Conservation (phyloP, 176 grass and related monocot species). For the Oryza punctata region DNA sequence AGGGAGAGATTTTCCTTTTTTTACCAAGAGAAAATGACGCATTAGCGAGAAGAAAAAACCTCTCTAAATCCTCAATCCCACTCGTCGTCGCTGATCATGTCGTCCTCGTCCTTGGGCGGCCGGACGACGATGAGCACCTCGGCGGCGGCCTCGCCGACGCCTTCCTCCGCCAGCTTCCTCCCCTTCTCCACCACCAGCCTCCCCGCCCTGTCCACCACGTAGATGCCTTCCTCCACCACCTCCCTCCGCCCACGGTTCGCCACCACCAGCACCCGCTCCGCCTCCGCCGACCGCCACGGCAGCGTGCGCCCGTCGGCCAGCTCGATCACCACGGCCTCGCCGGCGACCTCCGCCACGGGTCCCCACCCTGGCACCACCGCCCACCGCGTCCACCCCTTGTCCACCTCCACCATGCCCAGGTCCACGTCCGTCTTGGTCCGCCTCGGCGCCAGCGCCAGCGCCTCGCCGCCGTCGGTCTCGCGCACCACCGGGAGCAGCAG, state of each 20-base stretch:
- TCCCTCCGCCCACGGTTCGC: conserved; percentile 50
- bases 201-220: conserved; percentile 65
- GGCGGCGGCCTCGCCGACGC: conserved; percentile 37
- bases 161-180: conserved; percentile 48
- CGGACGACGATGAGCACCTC: conserved; percentile 68
- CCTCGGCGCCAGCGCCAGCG: conserved; percentile 53
- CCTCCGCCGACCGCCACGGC: conserved; percentile 40
- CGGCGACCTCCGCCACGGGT: conserved; percentile 48
- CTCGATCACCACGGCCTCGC: conserved; percentile 69
- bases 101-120: conserved; percentile 61
- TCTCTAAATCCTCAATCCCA: conserved; percentile 58
- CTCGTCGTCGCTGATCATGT: conserved; percentile 63
- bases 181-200: conserved; percentile 73
- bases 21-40: conserved; percentile 30
- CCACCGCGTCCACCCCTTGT: conserved; percentile 80
- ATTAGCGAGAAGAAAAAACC: conserved; percentile 15
- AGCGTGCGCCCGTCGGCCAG: conserved; percentile 63
- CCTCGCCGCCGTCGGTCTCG: conserved; percentile 54
- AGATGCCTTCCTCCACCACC: conserved; percentile 58
- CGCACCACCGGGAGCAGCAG: conserved; percentile 61
- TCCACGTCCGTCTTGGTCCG: conserved; percentile 54
- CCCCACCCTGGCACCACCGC: conserved; percentile 77
- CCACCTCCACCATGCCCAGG: conserved; percentile 68
- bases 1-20: neutral
- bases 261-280: conserved; percentile 67